These are phyloP conservation scores for Lentinula detonsa DNA, from an alignment of 768 basidiomycete species.

Conservation along the genomic window DNA sequence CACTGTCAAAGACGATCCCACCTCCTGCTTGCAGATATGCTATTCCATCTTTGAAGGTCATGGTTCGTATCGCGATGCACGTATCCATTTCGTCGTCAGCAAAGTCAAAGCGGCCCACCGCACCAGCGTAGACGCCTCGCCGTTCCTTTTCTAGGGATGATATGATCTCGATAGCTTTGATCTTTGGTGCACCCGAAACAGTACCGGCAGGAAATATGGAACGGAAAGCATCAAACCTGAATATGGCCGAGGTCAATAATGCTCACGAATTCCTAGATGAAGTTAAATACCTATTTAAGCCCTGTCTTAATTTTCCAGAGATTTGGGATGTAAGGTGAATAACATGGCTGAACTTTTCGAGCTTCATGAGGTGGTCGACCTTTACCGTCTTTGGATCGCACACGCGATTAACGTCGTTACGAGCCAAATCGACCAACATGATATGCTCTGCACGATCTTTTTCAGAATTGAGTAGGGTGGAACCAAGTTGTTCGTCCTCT, in stretches of 20 bases:
- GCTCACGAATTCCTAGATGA: background rate
- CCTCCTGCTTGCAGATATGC: constrained; percentile 95
- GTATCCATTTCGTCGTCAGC: constrained; percentile 94
- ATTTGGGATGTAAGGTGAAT: constrained; percentile 97
- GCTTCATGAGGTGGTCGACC: constrained; percentile 88
- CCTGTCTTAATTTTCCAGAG: constrained; percentile 78
- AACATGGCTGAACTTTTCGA: constrained; percentile 97
- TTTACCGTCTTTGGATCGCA: constrained; percentile 94
- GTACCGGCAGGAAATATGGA: constrained; percentile 99
- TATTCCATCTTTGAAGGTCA: constrained; percentile 91
- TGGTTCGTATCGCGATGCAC: constrained; percentile 97
- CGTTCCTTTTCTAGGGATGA: constrained; percentile 82
- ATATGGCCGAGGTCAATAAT: constrained; percentile 3
- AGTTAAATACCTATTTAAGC: constrained; percentile 63
- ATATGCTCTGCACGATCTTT: constrained; percentile 98
- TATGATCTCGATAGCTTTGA: constrained; percentile 94
- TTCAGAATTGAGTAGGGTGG: constrained; percentile 71
- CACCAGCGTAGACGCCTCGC: constrained; percentile 94
- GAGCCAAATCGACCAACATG: constrained; percentile 96
- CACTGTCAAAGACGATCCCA: constrained; percentile 94
- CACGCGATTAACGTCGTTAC: constrained; percentile 97
- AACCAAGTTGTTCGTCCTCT: constrained; percentile 86
- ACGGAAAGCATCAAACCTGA: constrained; percentile 94
- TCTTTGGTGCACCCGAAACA: constrained; percentile 97
- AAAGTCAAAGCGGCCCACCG: constrained; percentile 97